A percentile compares a stretch with the other conserved stretches of the same genome.
Evolutionary conservation across 768 basidiomycete species (phyloP).

Genomic region (Phylloporus sp.): DNA sequence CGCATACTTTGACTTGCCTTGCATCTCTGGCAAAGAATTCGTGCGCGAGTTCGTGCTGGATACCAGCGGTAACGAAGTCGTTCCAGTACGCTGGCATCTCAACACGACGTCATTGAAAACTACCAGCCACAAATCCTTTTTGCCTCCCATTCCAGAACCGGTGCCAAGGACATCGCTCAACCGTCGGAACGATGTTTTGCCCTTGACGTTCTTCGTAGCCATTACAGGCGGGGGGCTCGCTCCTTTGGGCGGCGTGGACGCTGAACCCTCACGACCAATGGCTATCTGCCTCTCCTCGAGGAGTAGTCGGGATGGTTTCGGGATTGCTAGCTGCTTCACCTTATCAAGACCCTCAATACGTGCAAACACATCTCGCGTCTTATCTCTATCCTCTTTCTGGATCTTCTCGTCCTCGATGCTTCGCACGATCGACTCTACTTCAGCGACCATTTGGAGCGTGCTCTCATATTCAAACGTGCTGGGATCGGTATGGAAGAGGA

Average conservation of each 20-base stretch:
- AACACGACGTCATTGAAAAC: constrained; percentile 94
- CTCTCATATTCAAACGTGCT: constrained; percentile 97
- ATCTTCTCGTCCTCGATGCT: constrained; percentile 99
- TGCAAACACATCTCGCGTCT: constrained; percentile 91
- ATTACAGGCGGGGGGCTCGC: constrained; percentile 35
- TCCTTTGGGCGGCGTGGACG: constrained; percentile 22
- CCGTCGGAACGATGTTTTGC: constrained; percentile 84
- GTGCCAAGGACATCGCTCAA: constrained; percentile 82
- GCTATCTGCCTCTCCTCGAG: constrained; percentile 67
- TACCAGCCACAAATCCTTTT: constrained; percentile 91
- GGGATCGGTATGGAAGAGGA: constrained; percentile 94
- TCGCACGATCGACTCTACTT: constrained; percentile 93
- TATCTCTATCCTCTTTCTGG: constrained; percentile 92
- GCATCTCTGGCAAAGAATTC: constrained; percentile 76
- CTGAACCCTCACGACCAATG: constrained; percentile 29
- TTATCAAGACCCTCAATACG: constrained; percentile 95
- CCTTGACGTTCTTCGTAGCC: constrained; percentile 55
- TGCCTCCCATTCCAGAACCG: constrained; percentile 51
- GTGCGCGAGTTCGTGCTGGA: constrained; percentile 62
- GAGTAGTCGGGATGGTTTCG: constrained; percentile 85
- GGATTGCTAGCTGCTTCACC: constrained; percentile 85
- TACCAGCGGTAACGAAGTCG: constrained; percentile 77
- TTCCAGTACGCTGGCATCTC: constrained; percentile 85
- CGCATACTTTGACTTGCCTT: constrained; percentile 80
- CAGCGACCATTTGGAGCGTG: constrained; percentile 93